Conservation (phyloP, 345 rosid genomes). For the Eutrema japonicum region DNA sequence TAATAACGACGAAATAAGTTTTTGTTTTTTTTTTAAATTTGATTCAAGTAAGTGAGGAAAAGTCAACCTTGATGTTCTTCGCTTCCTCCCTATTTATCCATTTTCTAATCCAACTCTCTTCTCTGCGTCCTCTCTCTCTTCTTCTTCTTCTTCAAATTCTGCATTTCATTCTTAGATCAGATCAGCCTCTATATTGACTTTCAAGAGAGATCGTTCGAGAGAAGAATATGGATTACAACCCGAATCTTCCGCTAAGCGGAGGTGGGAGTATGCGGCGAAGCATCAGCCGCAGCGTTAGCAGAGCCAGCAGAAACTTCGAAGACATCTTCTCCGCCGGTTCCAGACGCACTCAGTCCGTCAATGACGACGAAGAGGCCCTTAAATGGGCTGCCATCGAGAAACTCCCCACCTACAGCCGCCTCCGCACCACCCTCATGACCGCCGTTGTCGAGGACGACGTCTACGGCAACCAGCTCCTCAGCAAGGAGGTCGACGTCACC, state of each 20-base stretch:
- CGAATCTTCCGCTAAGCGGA: conserved; percentile 28
- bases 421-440: conserved; percentile 72
- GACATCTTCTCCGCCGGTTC: conserved; percentile 50
- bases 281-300: conserved; percentile 65
- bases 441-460: conserved; percentile 57
- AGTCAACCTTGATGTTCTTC: conserved; percentile 38
- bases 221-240: conserved; percentile 34
- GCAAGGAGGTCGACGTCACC: conserved; percentile 67
- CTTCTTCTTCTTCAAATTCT: too few relatives aligned
- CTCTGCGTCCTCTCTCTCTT: not conserved
- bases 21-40: not conserved
- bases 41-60: conserved; percentile 4
- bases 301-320: conserved; percentile 66
- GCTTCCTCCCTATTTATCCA: conserved; percentile 30
- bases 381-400: conserved; percentile 97
- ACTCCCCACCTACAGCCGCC: conserved; percentile 75
- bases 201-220: not conserved
- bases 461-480: conserved; percentile 43
- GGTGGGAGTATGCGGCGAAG: conserved; percentile 43
- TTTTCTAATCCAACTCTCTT: not conserved
- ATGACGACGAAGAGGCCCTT: conserved; percentile 86
- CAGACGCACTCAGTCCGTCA: conserved; percentile 53
- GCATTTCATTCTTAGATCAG: not conserved
- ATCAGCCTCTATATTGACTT: not conserved
- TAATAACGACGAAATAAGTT: not conserved